Percentiles rank a stretch among this genome's conserved stretches.
Evolutionary conservation across 225 moss, liverwort and hornwort genomes (phyloP).

Genomic region (Ulota crispa): DNA sequence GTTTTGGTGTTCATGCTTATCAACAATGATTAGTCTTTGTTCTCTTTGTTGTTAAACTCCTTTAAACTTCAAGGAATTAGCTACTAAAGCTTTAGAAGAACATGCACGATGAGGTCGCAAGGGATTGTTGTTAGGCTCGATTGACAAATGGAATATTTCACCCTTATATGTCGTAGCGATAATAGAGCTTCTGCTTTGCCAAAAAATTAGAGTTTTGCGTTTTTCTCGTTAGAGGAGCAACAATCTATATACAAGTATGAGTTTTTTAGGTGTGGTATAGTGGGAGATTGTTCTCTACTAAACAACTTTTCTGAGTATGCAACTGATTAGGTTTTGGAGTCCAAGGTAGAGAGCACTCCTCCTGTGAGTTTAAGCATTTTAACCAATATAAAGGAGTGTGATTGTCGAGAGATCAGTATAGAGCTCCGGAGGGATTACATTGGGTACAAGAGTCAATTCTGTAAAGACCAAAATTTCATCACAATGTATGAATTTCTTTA

Average conservation of each 20-base stretch:
- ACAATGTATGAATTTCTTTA: neutral
- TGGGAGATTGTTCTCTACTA: neutral
- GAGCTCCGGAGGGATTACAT: neutral
- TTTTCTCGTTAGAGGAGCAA: neutral
- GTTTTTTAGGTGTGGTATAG: neutral
- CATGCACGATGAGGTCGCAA: neutral
- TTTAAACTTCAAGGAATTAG: neutral
- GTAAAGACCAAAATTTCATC: neutral
- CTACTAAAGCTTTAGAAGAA: neutral
- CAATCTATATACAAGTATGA: neutral
- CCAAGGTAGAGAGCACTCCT: neutral
- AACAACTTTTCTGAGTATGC: neutral
- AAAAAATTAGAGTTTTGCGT: neutral
- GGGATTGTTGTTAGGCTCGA: neutral
- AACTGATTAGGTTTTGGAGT: neutral
- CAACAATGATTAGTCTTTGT: neutral
- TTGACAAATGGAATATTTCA: neutral
- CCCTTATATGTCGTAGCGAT: neutral
- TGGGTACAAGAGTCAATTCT: neutral
- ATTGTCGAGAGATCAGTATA: neutral
- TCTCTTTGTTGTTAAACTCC: neutral
- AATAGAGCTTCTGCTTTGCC: neutral
- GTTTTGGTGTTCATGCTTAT: neutral
- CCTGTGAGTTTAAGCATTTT: neutral
- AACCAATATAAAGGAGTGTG: neutral